These are phyloP conservation scores for Thraustochytrium sp. DNA, from an alignment of 352 stramenopile genomes.

Conservation along the genomic window DNA sequence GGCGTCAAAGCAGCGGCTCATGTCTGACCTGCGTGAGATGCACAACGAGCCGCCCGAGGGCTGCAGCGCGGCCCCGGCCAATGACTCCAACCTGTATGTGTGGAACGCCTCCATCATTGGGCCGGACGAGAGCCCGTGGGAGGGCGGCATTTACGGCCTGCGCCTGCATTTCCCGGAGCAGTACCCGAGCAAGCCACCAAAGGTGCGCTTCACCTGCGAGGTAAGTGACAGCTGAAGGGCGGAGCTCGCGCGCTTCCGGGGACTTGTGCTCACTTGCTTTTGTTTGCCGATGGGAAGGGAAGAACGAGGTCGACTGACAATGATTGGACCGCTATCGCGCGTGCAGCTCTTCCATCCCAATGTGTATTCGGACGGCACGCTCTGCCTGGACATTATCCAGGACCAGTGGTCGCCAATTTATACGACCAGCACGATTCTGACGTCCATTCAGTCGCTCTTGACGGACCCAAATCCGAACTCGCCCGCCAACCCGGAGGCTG, in stretches of 20 bases:
- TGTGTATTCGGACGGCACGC: constrained; percentile 54
- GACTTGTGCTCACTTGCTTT: too few species aligned
- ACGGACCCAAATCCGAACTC: constrained; percentile 98
- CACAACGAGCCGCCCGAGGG: constrained; percentile 96
- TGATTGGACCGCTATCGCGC: too few species aligned
- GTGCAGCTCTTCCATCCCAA: constrained; percentile 98
- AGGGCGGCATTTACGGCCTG: constrained; percentile 78
- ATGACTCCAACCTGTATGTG: constrained; percentile 95
- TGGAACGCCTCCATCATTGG: constrained; percentile 80
- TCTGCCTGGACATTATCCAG: constrained; percentile 98
- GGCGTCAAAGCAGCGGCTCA: constrained; percentile 77
- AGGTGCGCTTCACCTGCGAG: constrained; percentile 96
- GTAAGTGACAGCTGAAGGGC: constrained; percentile 49
- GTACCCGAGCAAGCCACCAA: constrained; percentile 98
- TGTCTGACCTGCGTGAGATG: constrained; percentile 93
- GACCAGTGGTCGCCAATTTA: constrained; percentile 96
- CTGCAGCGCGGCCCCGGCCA: constrained; percentile 89
- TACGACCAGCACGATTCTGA: constrained; percentile 40
- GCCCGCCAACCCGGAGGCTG: constrained; percentile 96
- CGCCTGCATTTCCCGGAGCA: constrained; percentile 97
- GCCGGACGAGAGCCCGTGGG: constrained; percentile 96
- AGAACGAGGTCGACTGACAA: too few species aligned
- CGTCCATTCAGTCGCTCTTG: constrained; percentile 90
- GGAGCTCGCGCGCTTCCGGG: neutral
- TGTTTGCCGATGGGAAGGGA: too few species aligned